Percentiles rank a stretch among this genome's conserved stretches.
Conservation (phyloP, 139 green algal species). For the Nannochloris sp. region DNA sequence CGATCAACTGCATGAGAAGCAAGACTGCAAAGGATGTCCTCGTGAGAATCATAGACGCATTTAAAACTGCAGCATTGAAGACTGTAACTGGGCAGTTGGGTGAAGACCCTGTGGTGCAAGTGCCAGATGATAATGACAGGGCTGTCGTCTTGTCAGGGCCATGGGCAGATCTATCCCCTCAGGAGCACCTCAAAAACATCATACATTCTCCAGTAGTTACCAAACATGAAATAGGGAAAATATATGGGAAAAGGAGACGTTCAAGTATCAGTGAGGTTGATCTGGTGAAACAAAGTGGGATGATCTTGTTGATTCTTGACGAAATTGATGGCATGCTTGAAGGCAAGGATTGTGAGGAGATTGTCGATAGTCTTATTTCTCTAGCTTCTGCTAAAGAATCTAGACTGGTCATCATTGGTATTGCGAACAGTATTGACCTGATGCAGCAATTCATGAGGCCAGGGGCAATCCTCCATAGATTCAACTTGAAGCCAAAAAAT, state of each 20-base stretch:
- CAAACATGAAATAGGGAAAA: background rate
- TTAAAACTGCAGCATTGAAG: background rate
- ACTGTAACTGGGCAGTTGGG: background rate
- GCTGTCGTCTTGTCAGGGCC: background rate
- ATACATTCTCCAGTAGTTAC: background rate
- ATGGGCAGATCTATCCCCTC: background rate
- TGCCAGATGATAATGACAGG: background rate
- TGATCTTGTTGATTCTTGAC: constrained; percentile 47
- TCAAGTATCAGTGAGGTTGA: background rate
- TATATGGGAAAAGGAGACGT: background rate
- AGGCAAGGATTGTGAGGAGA: constrained; percentile 7
- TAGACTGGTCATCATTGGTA: constrained; percentile 43
- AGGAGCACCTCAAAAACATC: background rate
- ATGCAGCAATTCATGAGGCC: constrained; percentile 26
- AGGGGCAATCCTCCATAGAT: constrained; percentile 6
- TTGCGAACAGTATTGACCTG: constrained; percentile 50
- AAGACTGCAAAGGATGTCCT: constrained; percentile 15
- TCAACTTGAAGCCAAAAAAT: constrained; percentile 15
- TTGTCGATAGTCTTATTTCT: constrained; percentile 23
- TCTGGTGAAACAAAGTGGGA: constrained; percentile 13
- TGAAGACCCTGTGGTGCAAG: constrained; percentile 8
- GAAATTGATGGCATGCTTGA: constrained; percentile 46
- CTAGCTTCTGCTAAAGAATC: constrained; percentile 22
- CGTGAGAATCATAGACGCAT: constrained; percentile 13
- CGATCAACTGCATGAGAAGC: constrained; percentile 54